Evolutionary conservation across 495 filamentous ascomycete species (phyloP).

Genomic region (Neurospora sp.): DNA sequence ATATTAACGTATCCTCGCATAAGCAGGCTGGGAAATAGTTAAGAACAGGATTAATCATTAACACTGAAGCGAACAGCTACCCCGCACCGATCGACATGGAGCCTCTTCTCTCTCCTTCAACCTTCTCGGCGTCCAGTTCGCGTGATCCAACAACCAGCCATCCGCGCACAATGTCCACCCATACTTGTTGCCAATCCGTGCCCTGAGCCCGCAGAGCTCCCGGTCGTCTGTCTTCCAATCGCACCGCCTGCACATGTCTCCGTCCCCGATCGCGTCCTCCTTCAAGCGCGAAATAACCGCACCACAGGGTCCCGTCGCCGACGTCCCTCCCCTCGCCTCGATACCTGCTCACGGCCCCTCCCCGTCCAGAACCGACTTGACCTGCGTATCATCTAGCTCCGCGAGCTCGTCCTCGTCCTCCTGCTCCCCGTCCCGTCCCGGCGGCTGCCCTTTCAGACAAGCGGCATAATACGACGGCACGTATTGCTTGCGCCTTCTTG

Average conservation of each 20-base stretch:
- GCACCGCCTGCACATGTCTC: too few species aligned
- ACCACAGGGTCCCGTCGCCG: neutral
- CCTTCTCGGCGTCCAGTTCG: too few species aligned
- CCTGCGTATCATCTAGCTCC: neutral
- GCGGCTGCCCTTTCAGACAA: neutral
- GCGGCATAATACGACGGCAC: neutral
- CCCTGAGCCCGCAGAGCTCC: neutral
- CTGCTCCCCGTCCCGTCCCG: neutral
- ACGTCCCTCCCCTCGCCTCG: neutral
- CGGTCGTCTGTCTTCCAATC: neutral
- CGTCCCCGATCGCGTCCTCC: neutral
- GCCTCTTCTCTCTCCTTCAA: too few species aligned
- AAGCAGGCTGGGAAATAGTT: neutral
- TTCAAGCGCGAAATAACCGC: neutral
- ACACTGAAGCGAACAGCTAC: neutral
- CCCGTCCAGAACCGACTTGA: neutral
- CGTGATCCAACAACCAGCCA: too few species aligned
- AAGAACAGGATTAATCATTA: neutral
- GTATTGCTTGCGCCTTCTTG: neutral
- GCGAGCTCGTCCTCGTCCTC: neutral
- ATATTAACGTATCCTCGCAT: neutral
- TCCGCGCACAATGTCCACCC: too few species aligned
- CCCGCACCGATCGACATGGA: neutral
- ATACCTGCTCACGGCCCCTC: neutral
- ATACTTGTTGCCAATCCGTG: too few species aligned